Evolutionary conservation across 805 yeast genomes (phyloP), one percentile per base, ranked within the genome.

Genomic region (Lachancea nothofagi): DNA sequence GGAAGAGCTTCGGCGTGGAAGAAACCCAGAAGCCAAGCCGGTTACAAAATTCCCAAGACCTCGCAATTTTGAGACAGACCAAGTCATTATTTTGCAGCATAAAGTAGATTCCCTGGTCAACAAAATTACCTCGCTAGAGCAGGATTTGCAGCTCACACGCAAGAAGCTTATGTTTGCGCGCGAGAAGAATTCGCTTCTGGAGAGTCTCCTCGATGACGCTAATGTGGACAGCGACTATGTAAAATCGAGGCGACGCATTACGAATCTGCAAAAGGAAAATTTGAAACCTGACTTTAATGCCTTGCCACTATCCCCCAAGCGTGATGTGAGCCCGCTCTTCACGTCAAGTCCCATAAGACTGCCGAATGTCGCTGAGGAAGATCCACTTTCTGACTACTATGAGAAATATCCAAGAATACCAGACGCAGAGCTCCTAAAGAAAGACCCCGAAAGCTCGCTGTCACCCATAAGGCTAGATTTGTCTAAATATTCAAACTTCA

Each of bases 271-370:
- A 38, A 52, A 48, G 23, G 53, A 49, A n/a, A 50, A 58, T 31
- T 43, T 57, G 22, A 57, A 54, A 22, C 65, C 62, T 2, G 55
- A 48, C 12, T 30, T 20, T 14, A 42, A 47, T 7, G 59, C 54
- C 29, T 41, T 58, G 14, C 63, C 63, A n/a, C 61, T 62, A 2
- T 56, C 62, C 4, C 58, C 57, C 20, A 41, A 46, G 26, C 46
- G 53, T 17, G 46, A 53, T 5, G 42, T 47, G 27, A 49, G 53
- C 38, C 65, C 65, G 4, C 36, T 59, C 19, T 50, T 57, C 37
- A 61, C 65, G 1, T 61, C 65, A 2, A 59, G 64, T 38, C 65
- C 65, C 8, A 50, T 56, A 36, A 47, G 51, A 8, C 34, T 27
- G 29, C 34, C 34, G 14, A 20, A 31, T 19, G 19, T 17, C 20